Evolutionary conservation across 2,329 filamentous ascomycete genomes (phyloP).

Genomic region (Purpureocillium takamizusanense): DNA sequence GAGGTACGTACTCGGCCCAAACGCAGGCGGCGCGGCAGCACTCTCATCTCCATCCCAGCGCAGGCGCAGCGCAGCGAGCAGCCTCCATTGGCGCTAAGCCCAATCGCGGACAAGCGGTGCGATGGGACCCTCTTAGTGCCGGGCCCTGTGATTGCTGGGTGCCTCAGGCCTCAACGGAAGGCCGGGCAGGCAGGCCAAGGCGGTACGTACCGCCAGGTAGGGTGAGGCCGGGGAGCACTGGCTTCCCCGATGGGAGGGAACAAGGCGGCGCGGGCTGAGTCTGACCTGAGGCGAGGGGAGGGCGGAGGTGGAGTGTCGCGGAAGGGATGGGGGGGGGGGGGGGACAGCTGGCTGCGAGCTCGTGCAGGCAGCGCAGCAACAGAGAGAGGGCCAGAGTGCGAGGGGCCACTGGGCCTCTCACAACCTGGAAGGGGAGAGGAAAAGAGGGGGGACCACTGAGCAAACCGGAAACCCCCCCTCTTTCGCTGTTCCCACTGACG

Average conservation of each 20-base stretch:
- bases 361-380: no score
- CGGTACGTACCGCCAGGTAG: no score
- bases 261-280: not conserved
- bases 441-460: not conserved
- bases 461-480: no score
- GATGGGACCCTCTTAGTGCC: constrained; percentile 22
- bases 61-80: constrained; percentile 2
- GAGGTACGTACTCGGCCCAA: constrained; percentile 17
- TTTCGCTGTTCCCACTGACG: no score
- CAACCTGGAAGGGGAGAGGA: no score
- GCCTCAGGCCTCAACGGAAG: constrained; percentile 9
- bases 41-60: constrained; percentile 1
- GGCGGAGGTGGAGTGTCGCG: not conserved
- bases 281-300: constrained; percentile 1
- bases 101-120: constrained; percentile 24
- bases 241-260: not conserved
- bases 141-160: constrained; percentile 2
- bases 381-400: no score
- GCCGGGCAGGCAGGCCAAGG: not conserved
- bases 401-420: no score
- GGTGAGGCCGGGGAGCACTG: not conserved
- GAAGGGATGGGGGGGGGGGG: not conserved
- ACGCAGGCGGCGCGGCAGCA: constrained; percentile 3
- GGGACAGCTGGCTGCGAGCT: no score
- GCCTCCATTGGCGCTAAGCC: constrained; percentile 23